phyloP scores from a whole-genome alignment of 495 filamentous ascomycete genomes.

The Cryomyces minteri region DNA sequence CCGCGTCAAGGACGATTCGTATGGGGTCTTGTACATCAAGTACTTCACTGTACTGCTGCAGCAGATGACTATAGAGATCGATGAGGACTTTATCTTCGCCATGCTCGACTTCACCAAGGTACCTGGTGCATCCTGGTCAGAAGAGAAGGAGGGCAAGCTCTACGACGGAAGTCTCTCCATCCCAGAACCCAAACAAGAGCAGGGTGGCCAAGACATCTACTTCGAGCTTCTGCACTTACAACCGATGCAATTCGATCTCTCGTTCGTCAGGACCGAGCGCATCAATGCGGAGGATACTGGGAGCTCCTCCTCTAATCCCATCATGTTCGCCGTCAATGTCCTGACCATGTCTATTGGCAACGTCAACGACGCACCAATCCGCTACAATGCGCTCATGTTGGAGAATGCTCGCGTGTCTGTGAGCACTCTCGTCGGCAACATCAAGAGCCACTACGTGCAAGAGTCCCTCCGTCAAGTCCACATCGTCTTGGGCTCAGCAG shows the following conservation, averaged over 20 bases:
- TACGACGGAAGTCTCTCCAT: slow-evolving; percentile 83
- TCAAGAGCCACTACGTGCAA: slow-evolving; percentile 88
- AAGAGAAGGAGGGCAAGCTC: slow-evolving; percentile 62
- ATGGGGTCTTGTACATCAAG: slow-evolving; percentile 96
- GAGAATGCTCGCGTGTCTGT: slow-evolving; percentile 90
- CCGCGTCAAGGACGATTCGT: slow-evolving; percentile 92
- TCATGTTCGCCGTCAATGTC: slow-evolving; percentile 97
- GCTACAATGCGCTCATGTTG: slow-evolving; percentile 81
- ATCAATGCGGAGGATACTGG: slow-evolving; percentile 92
- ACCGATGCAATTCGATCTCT: slow-evolving; percentile 93
- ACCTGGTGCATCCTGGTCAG: slow-evolving; percentile 80
- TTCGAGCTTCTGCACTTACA: slow-evolving; percentile 94
- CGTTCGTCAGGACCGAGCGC: slow-evolving; percentile 88
- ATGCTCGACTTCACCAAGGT: slow-evolving; percentile 91
- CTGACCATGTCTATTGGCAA: slow-evolving; percentile 99
- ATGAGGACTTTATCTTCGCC: slow-evolving; percentile 95
- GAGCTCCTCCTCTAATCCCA: slow-evolving; percentile 63
- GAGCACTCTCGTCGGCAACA: slow-evolving; percentile 60
- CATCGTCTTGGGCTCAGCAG: slow-evolving; percentile 87
- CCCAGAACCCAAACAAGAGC: slow-evolving; percentile 72
- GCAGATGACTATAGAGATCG: slow-evolving; percentile 95
- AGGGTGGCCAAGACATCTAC: slow-evolving; percentile 81
- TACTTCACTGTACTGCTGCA: slow-evolving; percentile 87
- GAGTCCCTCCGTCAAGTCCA: slow-evolving; percentile 91
- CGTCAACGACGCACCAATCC: slow-evolving; percentile 88